phyloP scores from a whole-genome alignment of 495 filamentous ascomycete genomes.

The Daldinia vernicosa region DNA sequence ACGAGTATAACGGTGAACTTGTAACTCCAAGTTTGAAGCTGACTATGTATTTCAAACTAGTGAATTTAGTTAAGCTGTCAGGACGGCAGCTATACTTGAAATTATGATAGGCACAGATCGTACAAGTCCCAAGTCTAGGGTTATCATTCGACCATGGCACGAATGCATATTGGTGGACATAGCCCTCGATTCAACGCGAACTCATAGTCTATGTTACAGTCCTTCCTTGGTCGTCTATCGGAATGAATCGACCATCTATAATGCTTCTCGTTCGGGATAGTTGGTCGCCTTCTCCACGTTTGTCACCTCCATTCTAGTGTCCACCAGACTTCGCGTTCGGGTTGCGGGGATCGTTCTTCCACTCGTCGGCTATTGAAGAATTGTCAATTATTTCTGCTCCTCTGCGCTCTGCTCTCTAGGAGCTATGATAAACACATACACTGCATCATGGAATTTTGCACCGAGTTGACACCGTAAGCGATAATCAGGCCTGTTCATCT shows the following conservation, averaged over 20 bases:
- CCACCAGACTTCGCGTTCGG: conserved; percentile 68
- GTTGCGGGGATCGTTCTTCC: conserved; percentile 96
- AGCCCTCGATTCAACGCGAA: conserved; percentile 32
- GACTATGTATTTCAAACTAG: not conserved
- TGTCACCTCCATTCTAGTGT: conserved; percentile 49
- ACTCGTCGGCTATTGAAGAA: conserved; percentile 75
- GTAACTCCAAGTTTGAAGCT: too few relatives aligned
- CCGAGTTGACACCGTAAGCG: conserved; percentile 86
- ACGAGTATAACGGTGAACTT: too few relatives aligned
- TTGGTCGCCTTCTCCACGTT: conserved; percentile 3
- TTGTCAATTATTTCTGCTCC: conserved; percentile 40
- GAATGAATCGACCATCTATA: conserved; percentile 40
- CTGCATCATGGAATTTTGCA: conserved; percentile 71
- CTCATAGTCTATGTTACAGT: conserved; percentile 46
- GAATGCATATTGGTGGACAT: conserved; percentile 22
- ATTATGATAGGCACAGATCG: not conserved
- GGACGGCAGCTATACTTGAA: not conserved
- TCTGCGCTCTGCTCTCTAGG: not conserved
- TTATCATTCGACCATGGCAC: not conserved
- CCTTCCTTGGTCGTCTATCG: conserved; percentile 32
- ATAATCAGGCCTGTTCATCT: conserved; percentile 72
- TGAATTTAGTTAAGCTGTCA: not conserved
- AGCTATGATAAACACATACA: conserved; percentile 65
- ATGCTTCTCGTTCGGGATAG: conserved; percentile 27
- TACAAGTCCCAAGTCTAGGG: not conserved